phyloP scores from a whole-genome alignment of 1,284 basidiomycete species.

The Lentinus polychrous region DNA sequence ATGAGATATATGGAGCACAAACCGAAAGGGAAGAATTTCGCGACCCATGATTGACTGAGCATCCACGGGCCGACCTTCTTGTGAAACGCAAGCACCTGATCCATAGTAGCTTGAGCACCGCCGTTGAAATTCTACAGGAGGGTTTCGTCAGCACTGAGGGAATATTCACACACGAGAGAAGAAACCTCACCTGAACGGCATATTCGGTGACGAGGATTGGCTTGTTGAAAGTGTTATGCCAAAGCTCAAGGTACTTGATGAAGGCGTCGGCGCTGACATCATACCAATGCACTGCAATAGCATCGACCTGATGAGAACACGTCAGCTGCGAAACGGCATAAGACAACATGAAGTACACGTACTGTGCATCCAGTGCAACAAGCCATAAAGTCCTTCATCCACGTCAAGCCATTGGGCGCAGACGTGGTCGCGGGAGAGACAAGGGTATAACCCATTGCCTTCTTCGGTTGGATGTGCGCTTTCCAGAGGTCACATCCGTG shows the following conservation, averaged over 20 bases:
- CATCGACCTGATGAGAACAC: slow-evolving; percentile 35
- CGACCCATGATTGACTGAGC: slow-evolving; percentile 47
- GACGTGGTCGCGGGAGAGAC: slow-evolving; percentile 65
- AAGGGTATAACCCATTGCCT: slow-evolving; percentile 47
- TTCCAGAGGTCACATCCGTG: slow-evolving; percentile 52
- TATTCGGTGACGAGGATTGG: slow-evolving; percentile 66
- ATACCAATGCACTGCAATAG: slow-evolving; percentile 55
- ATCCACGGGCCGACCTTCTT: slow-evolving; percentile 45
- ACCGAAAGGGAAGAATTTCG: slow-evolving; percentile 69
- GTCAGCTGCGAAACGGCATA: slow-evolving; percentile 18
- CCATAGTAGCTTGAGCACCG: slow-evolving; percentile 41
- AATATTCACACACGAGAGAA: neutral
- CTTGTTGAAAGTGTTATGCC: slow-evolving; percentile 34
- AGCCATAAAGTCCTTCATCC: slow-evolving; percentile 57
- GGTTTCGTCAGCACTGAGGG: slow-evolving; percentile 9
- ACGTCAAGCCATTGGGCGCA: slow-evolving; percentile 47
- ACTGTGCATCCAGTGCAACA: slow-evolving; percentile 55
- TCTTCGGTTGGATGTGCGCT: slow-evolving; percentile 54
- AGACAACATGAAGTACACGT: slow-evolving; percentile 11
- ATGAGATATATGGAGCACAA: slow-evolving; percentile 17
- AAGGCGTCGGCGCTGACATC: slow-evolving; percentile 44
- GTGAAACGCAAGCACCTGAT: slow-evolving; percentile 55
- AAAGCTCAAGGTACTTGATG: slow-evolving; percentile 41
- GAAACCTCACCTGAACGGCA: slow-evolving; percentile 46
- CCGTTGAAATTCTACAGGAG: slow-evolving; percentile 53